Conservation (phyloP, 495 filamentous ascomycete genomes). For the Hyphodiscus hymeniophilus region DNA sequence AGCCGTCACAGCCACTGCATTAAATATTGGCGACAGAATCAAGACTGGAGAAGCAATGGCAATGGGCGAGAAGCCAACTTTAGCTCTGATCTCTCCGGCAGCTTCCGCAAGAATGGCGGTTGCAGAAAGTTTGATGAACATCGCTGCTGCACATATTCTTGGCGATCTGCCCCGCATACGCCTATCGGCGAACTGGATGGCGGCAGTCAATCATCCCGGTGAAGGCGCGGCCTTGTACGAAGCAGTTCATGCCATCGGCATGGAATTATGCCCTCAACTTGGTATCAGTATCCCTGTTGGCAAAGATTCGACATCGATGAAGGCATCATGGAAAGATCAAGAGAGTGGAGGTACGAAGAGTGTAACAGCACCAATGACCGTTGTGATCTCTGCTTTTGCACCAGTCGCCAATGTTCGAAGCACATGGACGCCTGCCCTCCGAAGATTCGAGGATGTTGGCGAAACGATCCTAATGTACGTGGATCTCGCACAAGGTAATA, state of each 20-base stretch:
- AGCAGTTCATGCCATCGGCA: conserved; percentile 84
- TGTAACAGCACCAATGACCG: conserved; percentile 84
- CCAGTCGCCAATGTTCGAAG: conserved; percentile 68
- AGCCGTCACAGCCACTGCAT: conserved; percentile 78
- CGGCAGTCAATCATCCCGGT: conserved; percentile 83
- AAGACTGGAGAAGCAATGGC: conserved; percentile 92
- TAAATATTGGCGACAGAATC: conserved; percentile 49
- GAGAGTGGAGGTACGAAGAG: conserved; percentile 61
- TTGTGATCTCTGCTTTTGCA: conserved; percentile 85
- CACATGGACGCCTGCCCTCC: conserved; percentile 90
- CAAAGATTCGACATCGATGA: conserved; percentile 98
- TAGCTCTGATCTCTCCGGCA: conserved; percentile 84
- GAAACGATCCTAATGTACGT: conserved; percentile 87
- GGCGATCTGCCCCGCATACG: conserved; percentile 70
- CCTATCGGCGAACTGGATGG: conserved; percentile 98
- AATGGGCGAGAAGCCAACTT: conserved; percentile 87
- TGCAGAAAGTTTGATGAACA: conserved; percentile 86
- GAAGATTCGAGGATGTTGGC: conserved; percentile 75
- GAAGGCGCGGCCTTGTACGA: conserved; percentile 93
- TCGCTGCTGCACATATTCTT: conserved; percentile 77
- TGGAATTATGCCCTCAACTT: conserved; percentile 74
- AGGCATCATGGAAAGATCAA: conserved; percentile 85
- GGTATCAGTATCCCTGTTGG: conserved; percentile 91
- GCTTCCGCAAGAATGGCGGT: conserved; percentile 97
- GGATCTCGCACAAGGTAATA: conserved; percentile 69